These are phyloP conservation scores for Colletotrichum sp. DNA, from an alignment of 2,329 filamentous ascomycete genomes.

Conservation along the genomic window DNA sequence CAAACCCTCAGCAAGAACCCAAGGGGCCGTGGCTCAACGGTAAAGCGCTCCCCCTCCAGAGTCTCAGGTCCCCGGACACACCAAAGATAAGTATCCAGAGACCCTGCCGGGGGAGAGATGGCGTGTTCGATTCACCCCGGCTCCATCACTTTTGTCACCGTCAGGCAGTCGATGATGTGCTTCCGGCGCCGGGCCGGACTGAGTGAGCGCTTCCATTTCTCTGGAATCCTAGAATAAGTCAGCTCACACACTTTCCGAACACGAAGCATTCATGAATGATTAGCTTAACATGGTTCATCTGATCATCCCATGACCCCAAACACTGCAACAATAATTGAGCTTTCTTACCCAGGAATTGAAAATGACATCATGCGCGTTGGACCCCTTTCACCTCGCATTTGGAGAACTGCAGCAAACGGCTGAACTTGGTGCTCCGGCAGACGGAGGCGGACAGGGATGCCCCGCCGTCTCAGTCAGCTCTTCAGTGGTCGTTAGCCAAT, in stretches of 20 bases:
- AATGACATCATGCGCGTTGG: background rate
- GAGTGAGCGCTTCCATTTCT: background rate
- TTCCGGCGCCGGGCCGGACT: background rate
- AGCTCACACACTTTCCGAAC: background rate
- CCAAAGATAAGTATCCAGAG: background rate
- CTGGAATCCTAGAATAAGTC: background rate
- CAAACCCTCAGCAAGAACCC: background rate
- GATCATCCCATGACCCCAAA: background rate
- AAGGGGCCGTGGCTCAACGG: background rate
- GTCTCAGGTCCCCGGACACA: background rate
- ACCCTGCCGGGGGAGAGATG: background rate
- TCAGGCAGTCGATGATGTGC: background rate
- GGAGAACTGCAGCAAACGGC: background rate
- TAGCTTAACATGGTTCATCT: background rate
- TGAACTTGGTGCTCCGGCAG: background rate
- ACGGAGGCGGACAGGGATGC: slow-evolving; percentile 6
- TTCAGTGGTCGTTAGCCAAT: background rate
- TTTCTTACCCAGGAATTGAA: background rate
- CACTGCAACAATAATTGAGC: background rate
- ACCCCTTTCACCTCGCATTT: background rate
- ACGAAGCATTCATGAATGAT: background rate
- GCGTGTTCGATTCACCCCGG: background rate
- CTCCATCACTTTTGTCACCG: background rate
- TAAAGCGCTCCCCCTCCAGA: background rate
- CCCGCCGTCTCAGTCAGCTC: background rate